Conservation (phyloP, 2,329 filamentous ascomycete genomes). For the Alternaria sp. region DNA sequence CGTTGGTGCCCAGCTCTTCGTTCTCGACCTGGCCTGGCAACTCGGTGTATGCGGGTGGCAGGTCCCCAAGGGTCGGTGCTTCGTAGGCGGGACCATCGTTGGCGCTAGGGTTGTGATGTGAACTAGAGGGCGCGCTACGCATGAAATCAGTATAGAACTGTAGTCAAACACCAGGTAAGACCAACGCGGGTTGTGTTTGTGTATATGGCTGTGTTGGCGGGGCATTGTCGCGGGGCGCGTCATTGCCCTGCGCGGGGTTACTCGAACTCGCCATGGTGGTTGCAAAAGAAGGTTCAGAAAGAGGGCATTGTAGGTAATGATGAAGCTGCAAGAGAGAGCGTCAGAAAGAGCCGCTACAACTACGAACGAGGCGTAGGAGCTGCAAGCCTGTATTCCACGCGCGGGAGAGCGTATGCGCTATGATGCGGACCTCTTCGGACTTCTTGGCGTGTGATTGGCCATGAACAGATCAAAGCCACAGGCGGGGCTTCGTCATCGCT, state of each 20-base stretch:
- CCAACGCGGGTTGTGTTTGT: conserved; percentile 19
- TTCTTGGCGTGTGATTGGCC: conserved; percentile 13
- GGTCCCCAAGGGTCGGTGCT: conserved; percentile 22
- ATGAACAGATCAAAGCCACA: conserved; percentile 1
- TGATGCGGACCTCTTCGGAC: conserved; percentile 15
- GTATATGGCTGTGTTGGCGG: conserved; percentile 24
- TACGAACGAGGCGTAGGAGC: background rate
- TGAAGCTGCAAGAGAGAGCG: background rate
- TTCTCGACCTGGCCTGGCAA: conserved; percentile 51
- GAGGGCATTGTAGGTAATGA: conserved; percentile 4
- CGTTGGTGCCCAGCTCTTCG: conserved; percentile 54
- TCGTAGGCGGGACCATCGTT: conserved; percentile 22
- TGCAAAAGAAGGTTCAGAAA: background rate
- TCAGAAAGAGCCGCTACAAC: background rate
- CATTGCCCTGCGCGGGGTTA: conserved; percentile 18
- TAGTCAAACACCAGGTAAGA: background rate
- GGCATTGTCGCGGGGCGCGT: conserved; percentile 23
- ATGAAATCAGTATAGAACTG: conserved; percentile 13
- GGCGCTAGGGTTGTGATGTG: conserved; percentile 22
- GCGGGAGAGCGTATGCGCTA: conserved; percentile 7
- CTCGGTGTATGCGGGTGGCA: conserved; percentile 52
- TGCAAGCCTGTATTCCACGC: conserved; percentile 10
- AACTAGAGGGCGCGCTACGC: conserved; percentile 17
- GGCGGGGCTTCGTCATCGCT: conserved; percentile 20
- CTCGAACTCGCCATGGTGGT: conserved; percentile 29